These are phyloP conservation scores for Penicillium bialowiezense DNA, from an alignment of 495 filamentous ascomycete genomes.

Conservation along the genomic window DNA sequence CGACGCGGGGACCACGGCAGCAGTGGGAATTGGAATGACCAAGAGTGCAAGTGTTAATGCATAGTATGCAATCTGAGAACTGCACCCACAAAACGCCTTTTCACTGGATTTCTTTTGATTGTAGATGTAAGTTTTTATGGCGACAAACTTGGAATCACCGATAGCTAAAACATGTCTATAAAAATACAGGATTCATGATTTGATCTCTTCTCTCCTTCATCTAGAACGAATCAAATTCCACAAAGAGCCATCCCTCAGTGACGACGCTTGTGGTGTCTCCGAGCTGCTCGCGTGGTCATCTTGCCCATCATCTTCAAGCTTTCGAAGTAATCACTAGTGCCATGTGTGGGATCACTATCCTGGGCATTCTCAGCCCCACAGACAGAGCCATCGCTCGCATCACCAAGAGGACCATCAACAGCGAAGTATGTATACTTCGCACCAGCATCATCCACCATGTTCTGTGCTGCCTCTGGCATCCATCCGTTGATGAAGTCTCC, in stretches of 20 bases:
- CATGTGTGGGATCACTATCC: constrained; percentile 21
- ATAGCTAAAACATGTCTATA: no score
- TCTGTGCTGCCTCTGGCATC: constrained; percentile 22
- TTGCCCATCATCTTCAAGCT: constrained; percentile 8
- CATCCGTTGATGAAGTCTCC: constrained; percentile 24
- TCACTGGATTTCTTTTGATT: neutral
- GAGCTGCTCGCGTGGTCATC: neutral
- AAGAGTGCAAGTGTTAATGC: constrained; percentile 27
- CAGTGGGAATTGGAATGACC: constrained; percentile 28
- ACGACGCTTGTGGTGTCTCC: neutral
- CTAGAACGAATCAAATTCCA: neutral
- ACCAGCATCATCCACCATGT: constrained; percentile 9
- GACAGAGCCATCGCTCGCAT: constrained; percentile 7
- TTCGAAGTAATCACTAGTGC: constrained; percentile 6
- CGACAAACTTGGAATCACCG: no score
- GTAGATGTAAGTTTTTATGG: neutral
- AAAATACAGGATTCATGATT: no score
- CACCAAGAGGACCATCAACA: constrained; percentile 9
- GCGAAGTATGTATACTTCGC: constrained; percentile 13
- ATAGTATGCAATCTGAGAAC: neutral
- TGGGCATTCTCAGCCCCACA: constrained; percentile 9
- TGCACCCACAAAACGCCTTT: neutral
- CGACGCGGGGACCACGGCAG: constrained; percentile 47
- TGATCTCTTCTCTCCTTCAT: no score
- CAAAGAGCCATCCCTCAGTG: neutral